phyloP scores from a whole-genome alignment of 2,329 filamentous ascomycete species.

The Mariannaea elegans region DNA sequence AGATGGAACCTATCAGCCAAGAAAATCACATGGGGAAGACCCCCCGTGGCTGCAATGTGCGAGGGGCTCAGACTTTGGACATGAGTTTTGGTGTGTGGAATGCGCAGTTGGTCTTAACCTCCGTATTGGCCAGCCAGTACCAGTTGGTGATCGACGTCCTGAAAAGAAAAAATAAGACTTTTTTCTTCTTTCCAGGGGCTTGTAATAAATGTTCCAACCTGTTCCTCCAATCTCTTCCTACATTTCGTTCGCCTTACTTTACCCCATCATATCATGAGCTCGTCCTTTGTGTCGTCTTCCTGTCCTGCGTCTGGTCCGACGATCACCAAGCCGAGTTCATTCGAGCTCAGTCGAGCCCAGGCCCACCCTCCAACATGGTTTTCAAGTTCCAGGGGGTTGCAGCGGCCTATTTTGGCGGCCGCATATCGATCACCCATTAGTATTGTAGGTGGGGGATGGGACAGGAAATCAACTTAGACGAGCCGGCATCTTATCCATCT shows the following conservation, averaged over 20 bases:
- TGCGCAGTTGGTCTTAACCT: constrained; percentile 26
- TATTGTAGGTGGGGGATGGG: background rate
- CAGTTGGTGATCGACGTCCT: background rate
- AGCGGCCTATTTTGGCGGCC: constrained; percentile 20
- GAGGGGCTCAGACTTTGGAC: constrained; percentile 9
- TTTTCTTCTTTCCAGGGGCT: constrained; percentile 18
- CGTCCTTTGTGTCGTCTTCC: constrained; percentile 27
- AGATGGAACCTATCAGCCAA: constrained; percentile 5
- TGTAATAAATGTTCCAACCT: constrained; percentile 5
- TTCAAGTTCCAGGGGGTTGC: constrained; percentile 5
- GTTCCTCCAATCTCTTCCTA: constrained; percentile 27
- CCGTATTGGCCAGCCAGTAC: constrained; percentile 24
- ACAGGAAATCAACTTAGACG: constrained; percentile 18
- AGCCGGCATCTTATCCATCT: constrained; percentile 1
- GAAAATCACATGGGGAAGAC: background rate
- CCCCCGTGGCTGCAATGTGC: constrained; percentile 5
- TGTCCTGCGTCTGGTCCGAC: constrained; percentile 4
- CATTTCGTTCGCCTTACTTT: constrained; percentile 22
- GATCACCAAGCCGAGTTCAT: constrained; percentile 14
- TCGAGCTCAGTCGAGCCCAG: constrained; percentile 16
- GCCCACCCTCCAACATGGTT: constrained; percentile 12
- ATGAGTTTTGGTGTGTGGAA: constrained; percentile 27
- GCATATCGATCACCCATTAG: constrained; percentile 24
- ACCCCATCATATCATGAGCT: constrained; percentile 15
- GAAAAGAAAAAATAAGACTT: background rate